Percentiles rank a stretch among this genome's conserved stretches.
Conservation (phyloP, 2,329 filamentous ascomycete species). For the Fusarium dlaminii region DNA sequence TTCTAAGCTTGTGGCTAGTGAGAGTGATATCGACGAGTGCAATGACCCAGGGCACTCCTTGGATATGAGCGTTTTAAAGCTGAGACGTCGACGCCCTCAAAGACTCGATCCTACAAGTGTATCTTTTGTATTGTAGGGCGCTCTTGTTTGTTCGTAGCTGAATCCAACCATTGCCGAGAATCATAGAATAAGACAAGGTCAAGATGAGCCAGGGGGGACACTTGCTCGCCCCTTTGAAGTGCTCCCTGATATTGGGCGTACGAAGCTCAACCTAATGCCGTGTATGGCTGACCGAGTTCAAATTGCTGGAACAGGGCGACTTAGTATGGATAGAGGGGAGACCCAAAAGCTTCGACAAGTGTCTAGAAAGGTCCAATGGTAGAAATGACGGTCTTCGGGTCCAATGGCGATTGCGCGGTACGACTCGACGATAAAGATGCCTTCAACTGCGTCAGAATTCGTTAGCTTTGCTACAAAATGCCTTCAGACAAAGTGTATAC, state of each 20-base stretch:
- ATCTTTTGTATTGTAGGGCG: accelerated
- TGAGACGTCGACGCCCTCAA: too few species aligned
- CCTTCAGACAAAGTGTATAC: accelerated
- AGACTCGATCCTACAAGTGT: neutral
- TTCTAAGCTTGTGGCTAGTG: neutral
- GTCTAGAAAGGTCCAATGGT: neutral
- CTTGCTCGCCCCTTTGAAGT: too few species aligned
- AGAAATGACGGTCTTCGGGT: too few species aligned
- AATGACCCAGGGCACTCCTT: neutral
- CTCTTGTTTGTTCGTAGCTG: neutral
- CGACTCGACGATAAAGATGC: neutral
- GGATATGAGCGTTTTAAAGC: too few species aligned
- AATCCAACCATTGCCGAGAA: neutral
- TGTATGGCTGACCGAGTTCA: neutral
- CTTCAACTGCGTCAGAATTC: too few species aligned
- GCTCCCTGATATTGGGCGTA: neutral
- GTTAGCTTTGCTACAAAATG: too few species aligned
- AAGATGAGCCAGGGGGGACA: too few species aligned
- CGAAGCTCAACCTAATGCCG: too few species aligned
- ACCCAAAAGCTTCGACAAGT: neutral
- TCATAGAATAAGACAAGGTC: neutral
- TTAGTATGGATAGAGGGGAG: neutral
- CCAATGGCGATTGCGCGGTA: too few species aligned
- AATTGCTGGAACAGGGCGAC: too few species aligned
- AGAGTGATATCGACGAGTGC: too few species aligned